A percentile compares a stretch with the other conserved stretches of the same genome.
These are phyloP conservation scores for Lathyrus tuberosus DNA, from an alignment of 306 rosid genomes.

Conservation along the genomic window DNA sequence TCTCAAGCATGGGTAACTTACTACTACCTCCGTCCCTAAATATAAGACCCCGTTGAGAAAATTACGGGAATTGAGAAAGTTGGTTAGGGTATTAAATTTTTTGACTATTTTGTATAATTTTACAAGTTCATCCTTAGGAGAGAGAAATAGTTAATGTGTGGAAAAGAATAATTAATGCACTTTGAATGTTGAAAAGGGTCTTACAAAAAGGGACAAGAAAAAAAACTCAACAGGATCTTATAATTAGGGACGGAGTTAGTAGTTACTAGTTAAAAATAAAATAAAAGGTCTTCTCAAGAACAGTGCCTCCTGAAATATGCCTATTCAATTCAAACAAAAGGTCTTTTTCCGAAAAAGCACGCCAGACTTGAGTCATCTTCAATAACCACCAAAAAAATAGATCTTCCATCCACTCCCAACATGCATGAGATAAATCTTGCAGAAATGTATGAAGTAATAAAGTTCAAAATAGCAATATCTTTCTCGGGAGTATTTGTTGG, in stretches of 20 bases:
- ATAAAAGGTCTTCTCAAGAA: background rate
- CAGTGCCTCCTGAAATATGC: conserved; percentile 4
- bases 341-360: conserved; percentile 6
- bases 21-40: too few species aligned
- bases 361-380: conserved; percentile 24
- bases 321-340: conserved; percentile 26
- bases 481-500: conserved; percentile 17
- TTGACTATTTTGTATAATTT: too few species aligned
- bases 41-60: too few species aligned
- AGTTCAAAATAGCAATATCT: conserved; percentile 11
- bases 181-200: too few species aligned
- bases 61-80: too few species aligned
- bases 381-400: conserved; percentile 27
- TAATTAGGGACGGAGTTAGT: too few species aligned
- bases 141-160: too few species aligned
- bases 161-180: too few species aligned
- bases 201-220: too few species aligned
- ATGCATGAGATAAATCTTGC: conserved; percentile 20
- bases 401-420: conserved; percentile 18
- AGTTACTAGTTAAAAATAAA: conserved; percentile 25
- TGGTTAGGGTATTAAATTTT: too few species aligned
- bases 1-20: background rate
- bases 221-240: too few species aligned
- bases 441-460: conserved; percentile 13
- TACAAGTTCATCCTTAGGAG: too few species aligned